Evolutionary conservation across 2,329 filamentous ascomycete genomes (phyloP), one percentile per base, ranked within the genome.

Genomic region (Parasarocladium wereldwijsianum): DNA sequence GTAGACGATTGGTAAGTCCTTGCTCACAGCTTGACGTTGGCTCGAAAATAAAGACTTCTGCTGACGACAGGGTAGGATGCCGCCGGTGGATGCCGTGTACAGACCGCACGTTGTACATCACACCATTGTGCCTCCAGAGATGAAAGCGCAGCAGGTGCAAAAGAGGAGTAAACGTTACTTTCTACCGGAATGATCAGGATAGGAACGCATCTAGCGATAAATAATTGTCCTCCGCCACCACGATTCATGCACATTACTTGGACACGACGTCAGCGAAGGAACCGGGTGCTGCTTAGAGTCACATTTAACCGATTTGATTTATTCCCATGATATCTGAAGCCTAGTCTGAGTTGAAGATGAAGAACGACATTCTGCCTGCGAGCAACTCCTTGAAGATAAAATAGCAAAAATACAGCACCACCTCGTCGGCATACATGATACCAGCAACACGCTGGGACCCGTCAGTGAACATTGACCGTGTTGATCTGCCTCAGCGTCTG

Each of bases 51-150:
- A 22, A 14, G 14, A 13, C 12, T 13, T 29, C 19, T 18, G 17
- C 23, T 26, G 13, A 20, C 23, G 7, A 20, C 22, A 25, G 3
- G 17, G 26, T 25, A 70, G 70, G 76, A 84, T 86, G 70, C 80
- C 80, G 3, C 84, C 83, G 1, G 82, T 92, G 3, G 84, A 93
- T 51, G 84, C 84, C 5, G 77, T 93, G 11, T 93, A 93, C 49
- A 66, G 84, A 28, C 87, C 86, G 5, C 86, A 94, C 50, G 83
- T 93, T 11, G 86, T 94, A 3, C 87, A 96, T 53, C 86, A 94
- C 49, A 87, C 81, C 11, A 67, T 69, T 26, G 61, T 79, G 27
- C 74, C 76, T 8, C 65, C 70, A 4, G 76, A 82, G 41, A 64
- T 78, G 43, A 80, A 80, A 45, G 75, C 76, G 3, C 70, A 77